These are phyloP conservation scores for Posidonia oceanica DNA, from an alignment of 116 monocot species.

Conservation along the genomic window DNA sequence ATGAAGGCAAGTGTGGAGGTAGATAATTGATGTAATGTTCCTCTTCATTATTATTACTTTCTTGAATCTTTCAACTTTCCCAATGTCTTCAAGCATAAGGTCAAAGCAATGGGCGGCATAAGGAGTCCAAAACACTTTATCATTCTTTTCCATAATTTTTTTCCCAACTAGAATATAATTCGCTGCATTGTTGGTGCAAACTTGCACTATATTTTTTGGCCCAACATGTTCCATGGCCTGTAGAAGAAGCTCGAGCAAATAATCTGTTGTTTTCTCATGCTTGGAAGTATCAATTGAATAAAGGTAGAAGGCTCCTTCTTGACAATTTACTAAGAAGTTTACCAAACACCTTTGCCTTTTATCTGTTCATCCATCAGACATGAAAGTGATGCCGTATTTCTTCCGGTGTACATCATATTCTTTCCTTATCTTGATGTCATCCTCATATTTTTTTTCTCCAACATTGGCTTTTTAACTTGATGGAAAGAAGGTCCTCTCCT, in stretches of 20 bases:
- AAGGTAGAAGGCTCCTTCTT: not conserved
- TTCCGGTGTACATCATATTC: not conserved
- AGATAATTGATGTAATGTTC: no score
- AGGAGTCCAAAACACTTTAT: no score
- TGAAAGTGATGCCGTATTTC: not conserved
- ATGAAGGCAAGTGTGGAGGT: no score
- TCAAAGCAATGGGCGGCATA: no score
- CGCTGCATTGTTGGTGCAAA: no score
- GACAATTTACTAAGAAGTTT: not conserved
- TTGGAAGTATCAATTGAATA: not conserved
- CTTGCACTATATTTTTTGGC: not conserved
- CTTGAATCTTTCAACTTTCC: no score
- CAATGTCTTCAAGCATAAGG: no score
- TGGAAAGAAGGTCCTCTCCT: no score
- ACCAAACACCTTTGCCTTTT: not conserved
- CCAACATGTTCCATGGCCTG: not conserved
- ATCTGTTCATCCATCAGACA: not conserved
- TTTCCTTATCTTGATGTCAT: not conserved
- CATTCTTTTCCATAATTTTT: not conserved
- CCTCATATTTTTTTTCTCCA: not conserved
- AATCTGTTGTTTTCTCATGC: not conserved
- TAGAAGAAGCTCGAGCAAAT: not conserved
- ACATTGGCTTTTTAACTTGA: no score
- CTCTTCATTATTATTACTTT: no score
- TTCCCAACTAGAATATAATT: not conserved